Conservation (phyloP, 108 stramenopile genomes). For the Mediolabrus comicus region DNA sequence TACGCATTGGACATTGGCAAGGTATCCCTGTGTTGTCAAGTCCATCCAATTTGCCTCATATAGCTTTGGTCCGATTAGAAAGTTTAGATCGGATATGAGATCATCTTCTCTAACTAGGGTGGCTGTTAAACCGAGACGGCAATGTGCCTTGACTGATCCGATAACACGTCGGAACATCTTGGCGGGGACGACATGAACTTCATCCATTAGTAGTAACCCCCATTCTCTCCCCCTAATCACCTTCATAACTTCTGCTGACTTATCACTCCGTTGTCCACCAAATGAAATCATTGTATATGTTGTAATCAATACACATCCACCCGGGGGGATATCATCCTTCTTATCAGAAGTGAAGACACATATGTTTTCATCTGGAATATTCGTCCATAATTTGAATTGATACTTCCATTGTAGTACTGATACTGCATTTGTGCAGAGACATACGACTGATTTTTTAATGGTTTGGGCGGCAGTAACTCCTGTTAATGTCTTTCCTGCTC, state of each 20-base stretch:
- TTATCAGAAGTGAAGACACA: conserved; percentile 90
- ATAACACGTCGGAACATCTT: conserved; percentile 94
- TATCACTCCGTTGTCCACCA: conserved; percentile 83
- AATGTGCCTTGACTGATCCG: conserved; percentile 94
- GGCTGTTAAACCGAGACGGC: conserved; percentile 96
- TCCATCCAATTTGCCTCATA: conserved; percentile 99
- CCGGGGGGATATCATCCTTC: conserved; percentile 91
- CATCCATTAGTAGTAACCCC: conserved; percentile 99
- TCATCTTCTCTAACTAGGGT: conserved; percentile 99
- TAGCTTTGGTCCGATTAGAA: conserved; percentile 99
- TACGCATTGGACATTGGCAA: conserved; percentile 98
- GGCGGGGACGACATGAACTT: conserved; percentile 96
- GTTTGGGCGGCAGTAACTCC: conserved; percentile 98
- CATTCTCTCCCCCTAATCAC: conserved; percentile 91
- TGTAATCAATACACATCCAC: conserved; percentile 91
- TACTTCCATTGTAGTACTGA: conserved; percentile 97
- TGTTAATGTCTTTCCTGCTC: conserved; percentile 97
- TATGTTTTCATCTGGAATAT: conserved; percentile 88
- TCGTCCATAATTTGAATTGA: conserved; percentile 93
- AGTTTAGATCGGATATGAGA: conserved; percentile 95
- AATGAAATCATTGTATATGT: conserved; percentile 98
- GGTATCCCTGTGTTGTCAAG: conserved; percentile 93
- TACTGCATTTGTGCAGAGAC: conserved; percentile 96
- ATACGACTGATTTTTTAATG: conserved; percentile 92
- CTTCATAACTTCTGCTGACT: conserved; percentile 89